Evolutionary conservation across 257 asterid species (phyloP).

Genomic region (Solanum tarapatanum): DNA sequence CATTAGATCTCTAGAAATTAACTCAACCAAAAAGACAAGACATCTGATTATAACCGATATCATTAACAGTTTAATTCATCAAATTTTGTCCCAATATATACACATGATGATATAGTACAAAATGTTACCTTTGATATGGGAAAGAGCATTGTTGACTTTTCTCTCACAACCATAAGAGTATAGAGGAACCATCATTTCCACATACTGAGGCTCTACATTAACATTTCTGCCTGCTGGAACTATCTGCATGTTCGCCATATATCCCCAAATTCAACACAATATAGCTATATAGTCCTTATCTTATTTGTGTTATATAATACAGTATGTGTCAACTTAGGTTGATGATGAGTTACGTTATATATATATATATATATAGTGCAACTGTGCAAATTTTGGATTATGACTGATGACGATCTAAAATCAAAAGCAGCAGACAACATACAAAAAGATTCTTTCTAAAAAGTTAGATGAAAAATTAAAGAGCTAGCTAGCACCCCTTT

Average conservation of each 20-base stretch:
- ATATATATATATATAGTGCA: not conserved
- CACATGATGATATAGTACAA: too few species aligned
- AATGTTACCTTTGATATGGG: constrained; percentile 65
- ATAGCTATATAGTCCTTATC: not conserved
- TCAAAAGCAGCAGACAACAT: constrained; percentile 13
- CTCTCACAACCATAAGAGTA: constrained; percentile 81
- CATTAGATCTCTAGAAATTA: not conserved
- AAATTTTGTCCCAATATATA: too few species aligned
- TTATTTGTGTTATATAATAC: not conserved
- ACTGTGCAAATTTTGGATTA: not conserved
- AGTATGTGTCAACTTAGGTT: not conserved
- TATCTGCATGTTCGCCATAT: constrained; percentile 42
- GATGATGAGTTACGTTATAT: not conserved
- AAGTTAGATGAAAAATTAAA: constrained; percentile 11
- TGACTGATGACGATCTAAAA: not conserved
- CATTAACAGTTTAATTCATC: not conserved
- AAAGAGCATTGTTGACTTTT: constrained; percentile 63
- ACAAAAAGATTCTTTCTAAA: constrained; percentile 15
- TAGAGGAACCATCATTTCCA: constrained; percentile 88
- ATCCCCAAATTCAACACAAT: not conserved
- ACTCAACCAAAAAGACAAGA: too few species aligned
- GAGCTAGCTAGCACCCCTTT: not conserved
- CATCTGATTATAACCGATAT: not conserved
- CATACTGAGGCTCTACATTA: constrained; percentile 69
- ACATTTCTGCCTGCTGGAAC: constrained; percentile 28